Conservation (phyloP, 2,329 filamentous ascomycete species). For the Penicillium sclerotigenum region DNA sequence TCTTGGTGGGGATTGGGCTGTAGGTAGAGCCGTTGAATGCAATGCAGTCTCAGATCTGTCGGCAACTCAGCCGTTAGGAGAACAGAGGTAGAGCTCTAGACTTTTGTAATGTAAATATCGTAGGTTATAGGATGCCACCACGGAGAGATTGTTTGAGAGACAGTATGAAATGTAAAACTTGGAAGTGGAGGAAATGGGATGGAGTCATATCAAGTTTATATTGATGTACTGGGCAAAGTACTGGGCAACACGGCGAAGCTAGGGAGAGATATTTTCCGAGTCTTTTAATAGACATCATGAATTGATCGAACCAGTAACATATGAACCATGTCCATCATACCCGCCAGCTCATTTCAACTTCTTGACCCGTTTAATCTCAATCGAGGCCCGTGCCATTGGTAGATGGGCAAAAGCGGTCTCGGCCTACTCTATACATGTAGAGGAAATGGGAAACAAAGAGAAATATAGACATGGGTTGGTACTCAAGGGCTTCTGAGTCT, state of each 20-base stretch:
- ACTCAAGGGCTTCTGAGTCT: conserved; percentile 17
- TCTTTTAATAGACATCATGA: conserved; percentile 1
- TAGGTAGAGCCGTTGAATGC: conserved; percentile 16
- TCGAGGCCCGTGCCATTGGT: conserved; percentile 1
- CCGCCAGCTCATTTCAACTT: conserved; percentile 10
- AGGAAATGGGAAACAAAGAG: not conserved
- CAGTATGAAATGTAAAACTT: not conserved
- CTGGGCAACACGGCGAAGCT: not conserved
- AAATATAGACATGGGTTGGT: conserved; percentile 10
- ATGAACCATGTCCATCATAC: conserved; percentile 7
- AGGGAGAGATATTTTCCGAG: not conserved
- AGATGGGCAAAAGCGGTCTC: not conserved
- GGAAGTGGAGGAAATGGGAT: not conserved
- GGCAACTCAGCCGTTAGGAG: not conserved
- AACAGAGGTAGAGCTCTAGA: not conserved
- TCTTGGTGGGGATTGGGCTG: not conserved
- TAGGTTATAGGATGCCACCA: not conserved
- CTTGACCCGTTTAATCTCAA: conserved; percentile 3
- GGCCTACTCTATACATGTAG: not conserved
- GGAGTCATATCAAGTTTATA: not conserved
- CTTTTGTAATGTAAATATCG: not conserved
- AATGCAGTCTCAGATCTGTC: conserved; percentile 24
- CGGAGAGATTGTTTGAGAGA: conserved; percentile 7
- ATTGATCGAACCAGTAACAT: not conserved
- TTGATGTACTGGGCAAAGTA: too few relatives aligned